Evolutionary conservation across 2,329 filamentous ascomycete species (phyloP), one percentile per base, ranked within the genome.

Genomic region (Aspergillus alliaceus): DNA sequence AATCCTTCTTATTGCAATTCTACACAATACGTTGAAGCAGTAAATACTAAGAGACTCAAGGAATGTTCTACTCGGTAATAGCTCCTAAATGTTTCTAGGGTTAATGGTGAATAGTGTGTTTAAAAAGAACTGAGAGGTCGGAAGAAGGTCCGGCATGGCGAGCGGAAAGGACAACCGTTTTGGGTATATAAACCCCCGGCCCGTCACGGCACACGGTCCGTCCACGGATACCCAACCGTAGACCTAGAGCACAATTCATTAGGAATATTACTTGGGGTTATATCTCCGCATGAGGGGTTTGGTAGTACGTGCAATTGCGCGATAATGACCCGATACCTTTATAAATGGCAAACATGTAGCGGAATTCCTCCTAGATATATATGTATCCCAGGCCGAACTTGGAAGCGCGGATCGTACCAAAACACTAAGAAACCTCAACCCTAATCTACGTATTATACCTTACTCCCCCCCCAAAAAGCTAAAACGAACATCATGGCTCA

Each of bases 401-500:
- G n/a, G n/a, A n/a, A n/a, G n/a, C n/a, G n/a, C n/a, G n/a, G n/a
- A n/a, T n/a, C n/a, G n/a, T n/a, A n/a, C n/a, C n/a, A n/a, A n/a
- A n/a, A n/a, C n/a, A n/a, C n/a, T 5, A 20, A 4, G 20, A 11
- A 39, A 20, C n/a, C 20, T 20, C 12, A 22, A 42, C 11, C 18
- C 12, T 12, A 8, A 15, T 3, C 39, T 24, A 25, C 11, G 14
- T 6, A 9, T 42, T 6, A 7, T 14, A 12, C 4, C 18, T 18
- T 37, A 22, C 20, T 14, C 25, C 3, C 24, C 7, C 12, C 4
- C 22, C 0, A 15, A 27, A 44, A 18, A 15, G 15, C 11, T n/a
- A n/a, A n/a, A n/a, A n/a, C n/a, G n/a, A n/a, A n/a, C 24, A 42
- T 7, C 34, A 63, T 63, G 61, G 12, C 56, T 20, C 72, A 71